phyloP scores from a whole-genome alignment of 106 monocot genomes.

The Narthecium ossifragum region DNA sequence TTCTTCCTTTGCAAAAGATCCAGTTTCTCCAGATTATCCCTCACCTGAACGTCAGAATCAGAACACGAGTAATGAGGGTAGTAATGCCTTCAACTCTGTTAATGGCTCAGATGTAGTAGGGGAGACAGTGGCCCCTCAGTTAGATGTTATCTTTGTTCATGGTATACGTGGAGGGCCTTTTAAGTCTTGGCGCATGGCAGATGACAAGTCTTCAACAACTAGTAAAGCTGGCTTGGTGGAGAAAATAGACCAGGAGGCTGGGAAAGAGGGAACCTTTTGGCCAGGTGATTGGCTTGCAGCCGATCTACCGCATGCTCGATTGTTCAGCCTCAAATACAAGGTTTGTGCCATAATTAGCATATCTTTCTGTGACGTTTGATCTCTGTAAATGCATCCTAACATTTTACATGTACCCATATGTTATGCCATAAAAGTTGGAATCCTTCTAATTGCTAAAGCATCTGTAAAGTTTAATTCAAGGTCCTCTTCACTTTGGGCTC shows the following conservation, averaged over 20 bases:
- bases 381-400: background rate
- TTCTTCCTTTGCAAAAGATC: conserved; percentile 9
- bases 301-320: conserved; percentile 81
- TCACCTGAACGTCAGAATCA: conserved; percentile 7
- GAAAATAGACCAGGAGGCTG: conserved; percentile 93
- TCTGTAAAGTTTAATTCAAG: conserved; percentile 17
- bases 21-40: conserved; percentile 2
- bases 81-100: conserved; percentile 11
- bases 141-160: conserved; percentile 95
- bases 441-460: background rate
- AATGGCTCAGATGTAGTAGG: conserved; percentile 9
- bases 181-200: conserved; percentile 98
- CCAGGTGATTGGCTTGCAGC: conserved; percentile 89
- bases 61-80: conserved; percentile 3
- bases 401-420: background rate
- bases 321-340: conserved; percentile 93
- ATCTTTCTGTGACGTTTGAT: background rate
- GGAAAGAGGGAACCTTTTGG: conserved; percentile 95
- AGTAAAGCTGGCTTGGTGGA: conserved; percentile 89
- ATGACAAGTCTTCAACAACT: conserved; percentile 84
- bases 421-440: background rate
- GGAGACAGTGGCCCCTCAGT: conserved; percentile 17
- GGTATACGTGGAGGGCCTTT: conserved; percentile 96
- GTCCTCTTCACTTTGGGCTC: conserved; percentile 19
- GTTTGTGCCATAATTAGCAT: conserved; percentile 43